Evolutionary conservation across 192 early-diverging fungal genomes (phyloP), one percentile per base, ranked within the genome.

Genomic region (Chytriomyces sp.): DNA sequence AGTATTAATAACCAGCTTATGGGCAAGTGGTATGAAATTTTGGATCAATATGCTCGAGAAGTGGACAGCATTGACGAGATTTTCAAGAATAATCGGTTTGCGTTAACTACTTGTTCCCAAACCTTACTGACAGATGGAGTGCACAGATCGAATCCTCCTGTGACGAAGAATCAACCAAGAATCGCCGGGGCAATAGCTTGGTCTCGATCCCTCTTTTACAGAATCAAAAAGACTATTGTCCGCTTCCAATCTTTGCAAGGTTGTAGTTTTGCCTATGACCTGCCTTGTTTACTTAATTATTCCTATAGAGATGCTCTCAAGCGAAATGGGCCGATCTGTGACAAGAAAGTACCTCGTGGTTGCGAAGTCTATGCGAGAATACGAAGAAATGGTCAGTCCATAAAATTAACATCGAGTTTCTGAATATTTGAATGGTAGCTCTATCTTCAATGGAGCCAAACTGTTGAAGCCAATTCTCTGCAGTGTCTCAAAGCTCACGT

Each of bases 21-120:
- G 87, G 80, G 83, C 5, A 88, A 88, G 72, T 88, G 83, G 83
- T 83, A 84, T 53, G 87, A 88, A 67, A 88, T 88, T 80, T 65
- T 88, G 49, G 87, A 83, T 62, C 87, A 88, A 56, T 88, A 88
- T 64, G 81, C 82, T 0, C 64, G 82, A 25, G 87, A 88, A 59
- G 87, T 88, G 39, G 87, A 88, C 64, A 85, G 81, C 57, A 88
- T 88, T 53, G 84, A 86, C 37, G 84, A 84, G 49, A 87, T 88
- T 28, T 88, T 88, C 63, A 78, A 75, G n/a, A 85, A 73, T 49
- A 63, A 88, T 67, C 82, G 83, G 84, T 86, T 70, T 25, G 58
- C 58, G 52, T 31, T n/a, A 22, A 4, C 54, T 4, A 56, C 25
- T 22, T 31, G 31, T 31, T 56, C 25, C 25, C 17, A 7, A 31